phyloP scores from a whole-genome alignment of 1,139 yeast species.

The Suhomyces maxii region DNA sequence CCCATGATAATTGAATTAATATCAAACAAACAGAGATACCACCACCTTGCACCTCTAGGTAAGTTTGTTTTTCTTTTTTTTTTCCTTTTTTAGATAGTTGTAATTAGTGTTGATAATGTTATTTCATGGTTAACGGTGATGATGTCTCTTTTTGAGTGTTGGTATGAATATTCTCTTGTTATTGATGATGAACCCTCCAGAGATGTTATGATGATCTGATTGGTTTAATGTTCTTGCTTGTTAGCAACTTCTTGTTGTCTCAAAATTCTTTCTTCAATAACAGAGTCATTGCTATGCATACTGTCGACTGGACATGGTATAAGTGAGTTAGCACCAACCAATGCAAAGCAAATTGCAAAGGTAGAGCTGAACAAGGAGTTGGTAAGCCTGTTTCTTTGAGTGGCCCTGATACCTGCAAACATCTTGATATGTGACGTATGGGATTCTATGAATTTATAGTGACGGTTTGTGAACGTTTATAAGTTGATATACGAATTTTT shows the following conservation, averaged over 20 bases:
- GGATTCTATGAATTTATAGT: background rate
- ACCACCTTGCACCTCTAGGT: too few relatives aligned
- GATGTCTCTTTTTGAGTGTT: too few relatives aligned
- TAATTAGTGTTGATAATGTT: too few relatives aligned
- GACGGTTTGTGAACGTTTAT: background rate
- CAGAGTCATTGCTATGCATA: constrained; percentile 45
- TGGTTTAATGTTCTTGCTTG: background rate
- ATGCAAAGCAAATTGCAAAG: constrained; percentile 64
- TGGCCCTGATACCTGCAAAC: constrained; percentile 47
- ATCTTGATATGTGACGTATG: constrained; percentile 11
- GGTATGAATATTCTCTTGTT: too few relatives aligned
- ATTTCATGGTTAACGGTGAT: too few relatives aligned
- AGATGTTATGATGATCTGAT: too few relatives aligned
- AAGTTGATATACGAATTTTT: constrained; percentile 3
- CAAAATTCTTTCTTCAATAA: constrained; percentile 29
- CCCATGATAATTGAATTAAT: too few relatives aligned
- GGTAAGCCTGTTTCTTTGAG: constrained; percentile 56
- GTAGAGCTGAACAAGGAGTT: constrained; percentile 75
- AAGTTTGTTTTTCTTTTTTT: too few relatives aligned
- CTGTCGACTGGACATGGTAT: constrained; percentile 75
- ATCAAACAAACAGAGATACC: too few relatives aligned
- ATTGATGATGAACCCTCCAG: too few relatives aligned
- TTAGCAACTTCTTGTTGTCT: constrained; percentile 11
- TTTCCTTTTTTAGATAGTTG: too few relatives aligned
- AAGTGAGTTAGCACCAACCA: constrained; percentile 69